Conservation (phyloP, 1,284 basidiomycete genomes). For the Erythrobasidium hasegawianum region DNA sequence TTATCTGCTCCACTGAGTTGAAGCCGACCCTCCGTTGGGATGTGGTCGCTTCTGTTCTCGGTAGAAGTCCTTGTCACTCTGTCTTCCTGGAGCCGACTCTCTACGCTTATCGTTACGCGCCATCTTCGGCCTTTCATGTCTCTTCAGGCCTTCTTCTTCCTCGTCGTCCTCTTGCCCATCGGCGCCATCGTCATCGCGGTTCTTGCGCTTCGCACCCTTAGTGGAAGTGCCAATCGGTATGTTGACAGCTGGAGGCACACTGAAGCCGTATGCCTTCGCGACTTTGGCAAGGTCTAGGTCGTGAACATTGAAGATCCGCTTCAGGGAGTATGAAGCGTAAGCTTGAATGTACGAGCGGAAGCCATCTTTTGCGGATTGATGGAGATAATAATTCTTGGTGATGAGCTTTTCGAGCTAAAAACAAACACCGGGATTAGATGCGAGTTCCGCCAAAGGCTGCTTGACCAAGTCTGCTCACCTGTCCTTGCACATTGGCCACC, state of each 20-base stretch:
- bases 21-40: background rate
- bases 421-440: too few relatives aligned
- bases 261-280: conserved; percentile 91
- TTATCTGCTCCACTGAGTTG: conserved; percentile 21
- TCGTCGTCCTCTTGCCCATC: conserved; percentile 21
- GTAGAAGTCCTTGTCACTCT: conserved; percentile 16
- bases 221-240: conserved; percentile 48
- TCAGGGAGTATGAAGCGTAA: conserved; percentile 97
- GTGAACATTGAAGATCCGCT: conserved; percentile 97
- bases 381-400: conserved; percentile 94
- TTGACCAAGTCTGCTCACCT: too few relatives aligned
- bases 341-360: conserved; percentile 95
- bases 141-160: conserved; percentile 15
- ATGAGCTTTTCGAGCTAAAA: conserved; percentile 89
- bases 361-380: conserved; percentile 89
- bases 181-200: conserved; percentile 41
- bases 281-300: conserved; percentile 90
- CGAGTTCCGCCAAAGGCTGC: too few relatives aligned
- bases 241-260: conserved; percentile 84
- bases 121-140: conserved; percentile 24
- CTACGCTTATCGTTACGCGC: conserved; percentile 13
- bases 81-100: conserved; percentile 6
- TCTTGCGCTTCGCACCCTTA: conserved; percentile 62
- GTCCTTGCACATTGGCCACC: conserved; percentile 92
- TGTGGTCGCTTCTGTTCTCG: conserved; percentile 17